Evolutionary conservation across 176 grass and related monocot species (phyloP).

Genomic region (Thalia dealbata): DNA sequence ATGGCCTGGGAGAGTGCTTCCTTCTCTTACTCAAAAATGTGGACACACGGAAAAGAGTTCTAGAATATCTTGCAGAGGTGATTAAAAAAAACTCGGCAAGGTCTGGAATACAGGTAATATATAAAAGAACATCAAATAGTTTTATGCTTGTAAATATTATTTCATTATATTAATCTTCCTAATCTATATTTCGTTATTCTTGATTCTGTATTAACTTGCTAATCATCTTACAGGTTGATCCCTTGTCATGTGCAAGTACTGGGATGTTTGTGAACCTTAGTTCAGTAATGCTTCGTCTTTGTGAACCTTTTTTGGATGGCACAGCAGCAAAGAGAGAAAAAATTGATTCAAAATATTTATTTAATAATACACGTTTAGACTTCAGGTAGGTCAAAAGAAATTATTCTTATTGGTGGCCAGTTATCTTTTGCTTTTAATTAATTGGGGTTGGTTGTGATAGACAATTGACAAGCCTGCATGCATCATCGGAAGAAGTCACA

Average conservation of each 20-base stretch:
- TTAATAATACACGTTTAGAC: slow-evolving; percentile 64
- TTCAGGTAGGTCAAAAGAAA: slow-evolving; percentile 39
- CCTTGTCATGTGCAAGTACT: slow-evolving; percentile 65
- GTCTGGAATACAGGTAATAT: slow-evolving; percentile 82
- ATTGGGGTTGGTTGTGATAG: slow-evolving; percentile 30
- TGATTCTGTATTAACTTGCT: slow-evolving; percentile 8
- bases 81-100: slow-evolving; percentile 74
- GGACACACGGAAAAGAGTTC: slow-evolving; percentile 85
- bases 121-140: not conserved
- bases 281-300: slow-evolving; percentile 77
- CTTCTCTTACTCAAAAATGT: slow-evolving; percentile 67
- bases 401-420: not conserved
- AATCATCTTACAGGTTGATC: slow-evolving; percentile 58
- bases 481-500: slow-evolving; percentile 82
- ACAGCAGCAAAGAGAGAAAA: slow-evolving; percentile 71
- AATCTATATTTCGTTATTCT: not conserved
- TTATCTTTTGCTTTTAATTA: not conserved
- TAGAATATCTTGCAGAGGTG: slow-evolving; percentile 69
- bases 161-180: not conserved
- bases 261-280: slow-evolving; percentile 98
- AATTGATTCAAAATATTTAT: slow-evolving; percentile 78
- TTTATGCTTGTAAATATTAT: not conserved
- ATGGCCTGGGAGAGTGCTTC: slow-evolving; percentile 71
- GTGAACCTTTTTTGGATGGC: slow-evolving; percentile 78
- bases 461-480: slow-evolving; percentile 86